Base-by-base conservation (phyloP, 345 rosid genomes). In the Erysimum cheiranthoides region DNA sequence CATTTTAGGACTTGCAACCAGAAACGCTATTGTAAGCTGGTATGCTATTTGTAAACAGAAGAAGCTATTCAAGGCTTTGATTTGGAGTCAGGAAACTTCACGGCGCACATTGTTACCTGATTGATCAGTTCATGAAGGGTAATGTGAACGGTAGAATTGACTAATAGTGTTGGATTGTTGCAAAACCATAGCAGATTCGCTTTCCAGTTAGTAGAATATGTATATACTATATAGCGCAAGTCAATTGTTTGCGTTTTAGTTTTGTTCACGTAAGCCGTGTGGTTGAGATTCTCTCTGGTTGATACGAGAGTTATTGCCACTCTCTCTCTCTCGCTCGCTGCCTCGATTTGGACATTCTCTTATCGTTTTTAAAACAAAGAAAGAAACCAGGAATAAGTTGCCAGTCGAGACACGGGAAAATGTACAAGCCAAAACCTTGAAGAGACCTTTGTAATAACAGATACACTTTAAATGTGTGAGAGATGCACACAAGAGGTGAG, bases 401-500 rank as follows among this genome's bases (percentile, higher is more conserved):
- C 45, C 61, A 58, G 53, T 61, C 47, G 2, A 61, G 68, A 68
- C 68, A 68, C 9, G 6, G 68, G 45, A 2, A 21, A 59, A 75
- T 75, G 70, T 76, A 75, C 79, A 75, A 52, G 74, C 40, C 63
- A 68, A 75, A 75, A 75, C 61, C 68, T 60, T 39, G 45, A 59
- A 36, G 61, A 39, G 30, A 67, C 68, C 54, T 60, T 61, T 68
- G 43, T 66, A 45, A 60, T 18, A 50, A 75, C 56, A 68, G 10
- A 68, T 68, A 58, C 73, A 74, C 16, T 60, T 49, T 31, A 59
- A 60, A 67, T 39, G 30, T 51, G 53, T 51, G 57, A 50, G 74
- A 21, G 21, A 30, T 40, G 51, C 69, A 75, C 79, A 67, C 68
- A 74, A 46, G 61, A 36, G 59, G 60, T 56, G 52, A 49, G 68